Base-by-base conservation (phyloP, 2,329 filamentous ascomycete genomes). In the Cercospora sesami region DNA sequence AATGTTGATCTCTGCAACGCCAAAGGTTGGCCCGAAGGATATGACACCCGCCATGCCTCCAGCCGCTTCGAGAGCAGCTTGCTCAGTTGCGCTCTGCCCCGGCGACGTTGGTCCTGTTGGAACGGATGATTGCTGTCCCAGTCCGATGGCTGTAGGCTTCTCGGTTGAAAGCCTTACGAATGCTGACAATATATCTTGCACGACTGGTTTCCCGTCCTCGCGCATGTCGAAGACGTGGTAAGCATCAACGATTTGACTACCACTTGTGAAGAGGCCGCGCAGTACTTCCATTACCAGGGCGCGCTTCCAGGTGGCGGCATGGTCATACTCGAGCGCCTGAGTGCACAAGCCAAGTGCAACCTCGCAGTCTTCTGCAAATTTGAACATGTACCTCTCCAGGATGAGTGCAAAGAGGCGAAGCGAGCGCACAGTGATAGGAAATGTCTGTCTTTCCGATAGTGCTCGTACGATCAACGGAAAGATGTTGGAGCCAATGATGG, bases 81-180 rank as follows among this genome's bases (percentile, higher is more conserved):
- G 92, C 69, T 97, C 93, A 30, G 89, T 87, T 1, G 88, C 86
- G 3, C 83, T 81, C 48, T 87, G 86, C 60, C 84, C 83, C 51
- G 82, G 84, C 36, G 84, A 84, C 55, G 85, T 84, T 4, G 86
- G 85, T 8, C 86, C 85, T 0, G 86, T 86, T 5, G 95, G 93
- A 36, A 94, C 87, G 0, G 93, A 94, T 1, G 95, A 98, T 73
- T 96, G 93, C 70, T 92, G 90, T 4, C 94, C 90, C 3, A 98
- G 86, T 0, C 95, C 95, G 69, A 99, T 98, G 28, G 96, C 84
- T 0, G 87, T 83, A 1, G 95, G 95, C 75, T 93, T 97, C 77
- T 99, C 95, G 0, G 93, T 93, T 64, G 94, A 94, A 8, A 98
- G 83, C 14, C 93, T 89, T n/a, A 98, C 95, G 76, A 99, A 94